These are phyloP conservation scores for Ichthyophthirius multifiliis DNA, from an alignment of 169 alveolate species.

Conservation along the genomic window DNA sequence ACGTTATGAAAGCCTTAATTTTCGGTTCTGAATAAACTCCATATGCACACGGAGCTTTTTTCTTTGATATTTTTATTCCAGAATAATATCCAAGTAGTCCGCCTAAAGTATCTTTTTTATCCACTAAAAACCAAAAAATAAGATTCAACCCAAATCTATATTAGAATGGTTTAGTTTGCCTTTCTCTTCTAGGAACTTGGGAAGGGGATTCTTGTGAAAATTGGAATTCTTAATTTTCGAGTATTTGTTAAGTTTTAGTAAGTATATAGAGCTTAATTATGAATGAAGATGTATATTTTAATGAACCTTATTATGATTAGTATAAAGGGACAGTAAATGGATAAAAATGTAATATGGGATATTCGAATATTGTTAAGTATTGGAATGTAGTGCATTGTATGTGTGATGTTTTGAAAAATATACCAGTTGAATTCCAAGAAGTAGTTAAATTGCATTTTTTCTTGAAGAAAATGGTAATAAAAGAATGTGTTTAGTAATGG, in stretches of 20 bases:
- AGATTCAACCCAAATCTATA: slow-evolving; percentile 82
- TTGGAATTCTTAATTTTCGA: slow-evolving; percentile 76
- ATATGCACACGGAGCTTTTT: slow-evolving; percentile 74
- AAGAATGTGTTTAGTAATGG: slow-evolving; percentile 78
- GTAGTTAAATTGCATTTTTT: slow-evolving; percentile 78
- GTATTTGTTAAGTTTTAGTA: slow-evolving; percentile 61
- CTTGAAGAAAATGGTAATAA: slow-evolving; percentile 75
- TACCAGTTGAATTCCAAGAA: slow-evolving; percentile 79
- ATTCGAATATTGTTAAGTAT: slow-evolving; percentile 80
- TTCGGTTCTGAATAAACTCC: slow-evolving; percentile 82
- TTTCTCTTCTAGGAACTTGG: slow-evolving; percentile 79
- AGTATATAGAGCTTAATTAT: slow-evolving; percentile 67
- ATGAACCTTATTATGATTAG: slow-evolving; percentile 77
- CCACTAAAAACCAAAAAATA: slow-evolving; percentile 61
- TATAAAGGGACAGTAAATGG: slow-evolving; percentile 53
- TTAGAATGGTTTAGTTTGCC: slow-evolving; percentile 72
- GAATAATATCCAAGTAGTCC: slow-evolving; percentile 69
- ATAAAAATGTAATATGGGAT: slow-evolving; percentile 63
- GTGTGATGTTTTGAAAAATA: slow-evolving; percentile 78
- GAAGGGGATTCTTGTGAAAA: slow-evolving; percentile 69
- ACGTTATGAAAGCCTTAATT: slow-evolving; percentile 62
- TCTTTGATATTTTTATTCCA: slow-evolving; percentile 68
- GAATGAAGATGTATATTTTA: slow-evolving; percentile 66
- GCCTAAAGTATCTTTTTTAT: slow-evolving; percentile 64
- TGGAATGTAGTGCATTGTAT: slow-evolving; percentile 83